phyloP scores from a whole-genome alignment of 2,329 filamentous ascomycete genomes.

The Botrytis medusae region DNA sequence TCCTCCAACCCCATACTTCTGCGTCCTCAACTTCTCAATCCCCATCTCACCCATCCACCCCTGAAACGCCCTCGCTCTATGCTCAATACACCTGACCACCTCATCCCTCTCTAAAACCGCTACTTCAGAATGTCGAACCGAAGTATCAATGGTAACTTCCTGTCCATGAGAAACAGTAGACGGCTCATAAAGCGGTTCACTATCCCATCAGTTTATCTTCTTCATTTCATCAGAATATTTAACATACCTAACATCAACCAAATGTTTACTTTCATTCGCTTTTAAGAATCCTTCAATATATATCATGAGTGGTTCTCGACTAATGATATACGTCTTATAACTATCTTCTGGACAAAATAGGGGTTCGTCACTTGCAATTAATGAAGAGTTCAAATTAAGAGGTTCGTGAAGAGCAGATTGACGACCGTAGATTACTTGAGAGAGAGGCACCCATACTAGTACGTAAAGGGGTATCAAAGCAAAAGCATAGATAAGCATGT shows the following conservation, averaged over 20 bases:
- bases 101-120: constrained; percentile 48
- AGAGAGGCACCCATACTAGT: constrained; percentile 35
- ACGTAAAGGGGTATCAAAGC: constrained; percentile 37
- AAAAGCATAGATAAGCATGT: constrained; percentile 37
- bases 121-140: constrained; percentile 53
- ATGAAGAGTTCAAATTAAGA: constrained; percentile 32
- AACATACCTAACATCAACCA: constrained; percentile 53
- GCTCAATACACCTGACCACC: constrained; percentile 57
- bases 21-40: constrained; percentile 60
- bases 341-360: constrained; percentile 33
- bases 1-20: constrained; percentile 59
- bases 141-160: constrained; percentile 48
- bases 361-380: constrained; percentile 37
- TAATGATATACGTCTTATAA: constrained; percentile 49
- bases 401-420: constrained; percentile 18
- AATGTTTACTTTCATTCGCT: constrained; percentile 48
- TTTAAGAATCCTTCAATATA: constrained; percentile 58
- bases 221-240: not conserved
- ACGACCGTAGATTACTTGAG: constrained; percentile 28
- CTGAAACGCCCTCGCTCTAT: constrained; percentile 57
- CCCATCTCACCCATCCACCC: constrained; percentile 59
- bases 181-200: constrained; percentile 50
- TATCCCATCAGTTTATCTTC: constrained; percentile 29
- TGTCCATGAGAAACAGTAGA: constrained; percentile 54
- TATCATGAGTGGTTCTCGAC: constrained; percentile 54